A percentile compares a stretch with the other conserved stretches of the same genome.
Conservation (phyloP, 768 basidiomycete genomes). For the Amanita rubescens region DNA sequence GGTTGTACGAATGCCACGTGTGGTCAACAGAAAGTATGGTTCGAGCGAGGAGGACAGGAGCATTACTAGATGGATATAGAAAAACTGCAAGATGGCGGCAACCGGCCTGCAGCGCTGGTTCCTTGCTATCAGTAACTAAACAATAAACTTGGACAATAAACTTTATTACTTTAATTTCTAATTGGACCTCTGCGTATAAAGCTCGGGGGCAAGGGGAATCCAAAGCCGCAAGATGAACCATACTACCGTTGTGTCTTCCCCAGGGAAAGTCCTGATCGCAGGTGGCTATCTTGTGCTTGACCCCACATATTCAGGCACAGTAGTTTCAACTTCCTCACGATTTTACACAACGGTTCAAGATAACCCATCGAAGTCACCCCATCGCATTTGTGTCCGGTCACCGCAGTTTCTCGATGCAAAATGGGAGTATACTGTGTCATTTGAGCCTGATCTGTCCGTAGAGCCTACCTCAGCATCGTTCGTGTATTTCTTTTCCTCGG, state of each 20-base stretch:
- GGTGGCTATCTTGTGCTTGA: conserved; percentile 98
- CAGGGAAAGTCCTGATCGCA: conserved; percentile 92
- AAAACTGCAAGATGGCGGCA: not conserved
- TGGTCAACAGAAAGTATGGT: conserved; percentile 82
- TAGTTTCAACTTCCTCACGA: conserved; percentile 87
- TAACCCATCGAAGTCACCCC: conserved; percentile 19
- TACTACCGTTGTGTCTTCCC: conserved; percentile 76
- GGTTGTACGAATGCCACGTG: conserved; percentile 90
- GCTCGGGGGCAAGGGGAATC: not conserved
- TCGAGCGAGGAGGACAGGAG: conserved; percentile 65
- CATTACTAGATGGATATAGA: conserved; percentile 1
- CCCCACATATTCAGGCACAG: conserved; percentile 74
- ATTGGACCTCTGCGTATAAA: not conserved
- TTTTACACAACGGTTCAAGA: conserved; percentile 78
- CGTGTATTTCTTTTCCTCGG: conserved; percentile 11
- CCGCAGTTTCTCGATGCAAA: conserved; percentile 83
- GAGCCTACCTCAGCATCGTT: conserved; percentile 30
- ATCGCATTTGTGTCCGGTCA: conserved; percentile 67
- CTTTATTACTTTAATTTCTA: not conserved
- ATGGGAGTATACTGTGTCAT: conserved; percentile 62
- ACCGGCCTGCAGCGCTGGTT: not conserved
- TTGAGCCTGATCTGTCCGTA: conserved; percentile 29
- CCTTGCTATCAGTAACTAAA: not conserved
- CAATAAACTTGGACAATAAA: conserved; percentile 1
- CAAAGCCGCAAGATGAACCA: conserved; percentile 27